Conservation (phyloP, 441 rosid genomes). For the Cnidoscolus chayamansa region DNA sequence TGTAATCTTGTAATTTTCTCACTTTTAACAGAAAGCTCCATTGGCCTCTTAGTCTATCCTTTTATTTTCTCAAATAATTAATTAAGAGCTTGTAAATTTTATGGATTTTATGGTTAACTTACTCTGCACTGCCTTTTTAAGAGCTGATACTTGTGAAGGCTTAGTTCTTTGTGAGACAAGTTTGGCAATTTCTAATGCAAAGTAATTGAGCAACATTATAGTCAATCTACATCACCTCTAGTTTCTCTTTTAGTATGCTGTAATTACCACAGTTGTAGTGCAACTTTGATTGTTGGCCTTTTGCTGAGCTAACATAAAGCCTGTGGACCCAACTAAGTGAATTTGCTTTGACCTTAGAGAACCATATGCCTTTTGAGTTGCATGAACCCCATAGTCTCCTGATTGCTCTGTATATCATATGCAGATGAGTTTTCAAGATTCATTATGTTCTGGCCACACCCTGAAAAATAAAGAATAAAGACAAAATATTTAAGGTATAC, state of each 20-base stretch:
- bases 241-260: not conserved
- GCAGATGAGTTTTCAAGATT: not conserved
- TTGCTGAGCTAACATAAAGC: not conserved
- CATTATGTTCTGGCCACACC: not conserved
- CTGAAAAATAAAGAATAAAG: not conserved
- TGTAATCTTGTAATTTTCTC: not conserved
- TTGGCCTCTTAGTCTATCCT: not conserved
- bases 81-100: no score
- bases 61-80: not conserved
- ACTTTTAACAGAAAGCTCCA: not conserved
- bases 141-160: not conserved
- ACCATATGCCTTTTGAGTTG: not conserved
- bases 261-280: not conserved
- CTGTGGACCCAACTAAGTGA: not conserved
- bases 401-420: not conserved
- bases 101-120: no score
- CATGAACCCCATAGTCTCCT: not conserved
- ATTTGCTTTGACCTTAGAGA: not conserved
- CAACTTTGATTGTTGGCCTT: constrained; percentile 1
- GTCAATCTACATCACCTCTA: not conserved
- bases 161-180: not conserved
- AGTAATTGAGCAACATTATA: not conserved
- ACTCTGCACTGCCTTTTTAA: no score
- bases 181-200: not conserved
- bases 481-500: not conserved